Evolutionary conservation across 129 eudicot species (phyloP), one percentile per base, ranked within the genome.

Genomic region (Saussurea involucrata): DNA sequence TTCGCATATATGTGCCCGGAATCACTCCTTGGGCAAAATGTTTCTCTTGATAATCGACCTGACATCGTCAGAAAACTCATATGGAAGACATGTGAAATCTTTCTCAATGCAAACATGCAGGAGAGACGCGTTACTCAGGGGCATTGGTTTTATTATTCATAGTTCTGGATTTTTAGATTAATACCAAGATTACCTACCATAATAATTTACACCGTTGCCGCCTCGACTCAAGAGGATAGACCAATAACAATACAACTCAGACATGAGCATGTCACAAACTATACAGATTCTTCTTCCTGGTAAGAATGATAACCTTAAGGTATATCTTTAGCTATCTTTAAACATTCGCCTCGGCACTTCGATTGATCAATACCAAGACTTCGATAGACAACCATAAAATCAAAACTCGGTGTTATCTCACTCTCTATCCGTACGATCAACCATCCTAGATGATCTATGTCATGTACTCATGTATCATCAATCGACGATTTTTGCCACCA

Each of bases 1-100:
- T 88, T 63, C 99, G 85, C 97, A 90, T 95, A 68, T 75, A 95
- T 68, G 99, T 92, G 66, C 81, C 88, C 21, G 97, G 98, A 85
- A 95, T 95, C 58, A 88, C 89, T 71, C 99, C 92, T 83, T 88
- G 97, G 76, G 99, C 99, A 73, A 90, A 95, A 74, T 95, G 97
- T 78, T 95, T 95, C 90, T 95, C 99, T 83, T 92, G 96, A 81
- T 95, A 95, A 79, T 95, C 99, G 78, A 95, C 97, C 99, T 95
- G 37, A 49, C 44, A 72, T 49, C 49, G 55, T 73, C 49, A 34
- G 72, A 68, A 53, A 20, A 68, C 20, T 20, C 7, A 34, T 28
- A 66, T 76, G 66, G 8, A 76, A 18, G 32, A 42, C 65, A 65
- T 7, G 1, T 64, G n/a, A n/a, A 49, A 49, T 49, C 58, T 49